Base-by-base conservation (phyloP, 2,329 filamentous ascomycete species). In the Cryphonectria nitschkei region DNA sequence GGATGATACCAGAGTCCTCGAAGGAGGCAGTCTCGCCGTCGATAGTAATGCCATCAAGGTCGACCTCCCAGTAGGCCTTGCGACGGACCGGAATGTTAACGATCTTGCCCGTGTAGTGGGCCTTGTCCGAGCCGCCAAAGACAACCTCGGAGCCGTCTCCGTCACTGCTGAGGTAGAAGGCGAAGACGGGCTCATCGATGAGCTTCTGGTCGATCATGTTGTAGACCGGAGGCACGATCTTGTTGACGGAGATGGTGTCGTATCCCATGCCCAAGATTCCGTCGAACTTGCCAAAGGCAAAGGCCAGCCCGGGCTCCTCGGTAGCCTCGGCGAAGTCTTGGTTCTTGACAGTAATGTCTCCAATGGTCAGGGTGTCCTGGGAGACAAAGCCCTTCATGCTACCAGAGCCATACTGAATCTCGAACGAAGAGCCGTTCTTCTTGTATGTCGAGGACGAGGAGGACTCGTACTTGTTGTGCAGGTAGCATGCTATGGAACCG, bases 21-120 rank as follows among this genome's bases (percentile, higher is more conserved):
- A 98, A 90, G 82, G 97, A 92, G 73, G 95, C 95, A 75, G 89
- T 91, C 79, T 93, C 89, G 68, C 95, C 88, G 77, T 96, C 97
- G 75, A 98, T 94, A 69, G 92, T 90, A 84, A 99, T 96, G 74
- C 94, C 88, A 78, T 98, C 92, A 73, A 99, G 90, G 78, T 98
- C 95, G 69, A 99, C 95, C 88, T 99, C 96, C 96, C 96, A 99
- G 89, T 99, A 99, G 65, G 96, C 96, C 92, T 98, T 98, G 81
- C 96, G 93, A 82, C 96, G 93, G 76, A 99, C 89, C 69, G 96
- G 96, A 76, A 99, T 94, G 82, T 94, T 97, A 80, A 91, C 93
- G 78, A 99, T 88, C 82, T 98, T 91, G 79, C 96, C 96, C 54
- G 87, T 90, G 81, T 87, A 90, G 86, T 96, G 94, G 79, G 86